phyloP scores from a whole-genome alignment of 2,329 filamentous ascomycete genomes.

The Elsinoe perseae region DNA sequence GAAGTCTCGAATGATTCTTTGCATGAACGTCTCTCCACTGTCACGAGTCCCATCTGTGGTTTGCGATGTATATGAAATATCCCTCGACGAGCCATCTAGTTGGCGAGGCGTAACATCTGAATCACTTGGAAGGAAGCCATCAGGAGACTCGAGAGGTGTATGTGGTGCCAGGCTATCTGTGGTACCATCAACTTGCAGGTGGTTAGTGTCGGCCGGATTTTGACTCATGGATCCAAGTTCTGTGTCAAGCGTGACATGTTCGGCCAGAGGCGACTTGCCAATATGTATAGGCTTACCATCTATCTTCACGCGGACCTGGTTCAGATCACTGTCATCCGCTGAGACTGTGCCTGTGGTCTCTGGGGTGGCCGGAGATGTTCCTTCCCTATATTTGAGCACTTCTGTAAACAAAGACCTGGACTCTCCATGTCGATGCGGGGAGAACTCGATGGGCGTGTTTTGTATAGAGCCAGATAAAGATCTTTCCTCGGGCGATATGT shows the following conservation, averaged over 20 bases:
- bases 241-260: background rate
- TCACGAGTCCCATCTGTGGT: background rate
- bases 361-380: constrained; percentile 8
- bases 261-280: constrained; percentile 1
- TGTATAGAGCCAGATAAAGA: background rate
- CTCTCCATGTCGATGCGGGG: background rate
- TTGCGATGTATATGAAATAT: background rate
- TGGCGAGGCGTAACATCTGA: constrained; percentile 14
- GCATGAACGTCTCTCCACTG: constrained; percentile 13
- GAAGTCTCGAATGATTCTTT: constrained; percentile 26
- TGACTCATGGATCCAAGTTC: background rate
- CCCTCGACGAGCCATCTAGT: background rate
- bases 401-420: constrained; percentile 1
- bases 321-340: background rate
- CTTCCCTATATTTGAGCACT: constrained; percentile 7
- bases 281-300: constrained; percentile 7
- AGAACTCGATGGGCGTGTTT: constrained; percentile 9
- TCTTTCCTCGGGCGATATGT: background rate
- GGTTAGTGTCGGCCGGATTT: background rate
- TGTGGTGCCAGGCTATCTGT: background rate
- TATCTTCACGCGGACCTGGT: constrained; percentile 6
- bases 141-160: constrained; percentile 1
- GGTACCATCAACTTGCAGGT: background rate
- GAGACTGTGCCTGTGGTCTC: background rate
- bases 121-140: constrained; percentile 2